Evolutionary conservation across 2,329 filamentous ascomycete species (phyloP).

Genomic region (Neopestalotiopsis sp.): DNA sequence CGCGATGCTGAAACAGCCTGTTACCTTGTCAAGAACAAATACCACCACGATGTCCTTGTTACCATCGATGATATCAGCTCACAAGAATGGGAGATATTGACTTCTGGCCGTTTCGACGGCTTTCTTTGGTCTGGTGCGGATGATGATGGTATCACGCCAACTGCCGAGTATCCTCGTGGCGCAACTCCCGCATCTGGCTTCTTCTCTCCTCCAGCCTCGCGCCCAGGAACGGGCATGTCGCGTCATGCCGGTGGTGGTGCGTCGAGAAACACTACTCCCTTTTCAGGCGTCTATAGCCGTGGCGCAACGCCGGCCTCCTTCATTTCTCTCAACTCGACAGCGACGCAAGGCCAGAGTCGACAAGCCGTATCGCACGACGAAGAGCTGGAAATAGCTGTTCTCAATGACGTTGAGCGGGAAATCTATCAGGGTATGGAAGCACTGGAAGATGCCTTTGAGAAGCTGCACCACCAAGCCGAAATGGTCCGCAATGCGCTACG

Average conservation of each 20-base stretch:
- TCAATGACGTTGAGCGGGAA: slow-evolving; percentile 90
- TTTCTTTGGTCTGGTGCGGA: slow-evolving; percentile 95
- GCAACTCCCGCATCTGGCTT: slow-evolving; percentile 59
- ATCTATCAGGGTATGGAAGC: slow-evolving; percentile 95
- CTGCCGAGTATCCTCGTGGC: slow-evolving; percentile 51
- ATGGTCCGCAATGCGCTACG: slow-evolving; percentile 78
- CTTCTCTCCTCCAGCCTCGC: slow-evolving; percentile 46
- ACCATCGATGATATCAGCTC: slow-evolving; percentile 87
- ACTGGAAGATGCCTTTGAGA: slow-evolving; percentile 92
- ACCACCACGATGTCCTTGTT: slow-evolving; percentile 83
- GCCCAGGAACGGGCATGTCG: slow-evolving; percentile 43
- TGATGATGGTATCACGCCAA: slow-evolving; percentile 48
- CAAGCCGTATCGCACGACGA: slow-evolving; percentile 86
- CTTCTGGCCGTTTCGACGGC: slow-evolving; percentile 91
- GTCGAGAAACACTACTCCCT: slow-evolving; percentile 54
- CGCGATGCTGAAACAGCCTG: slow-evolving; percentile 86
- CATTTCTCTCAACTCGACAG: slow-evolving; percentile 44
- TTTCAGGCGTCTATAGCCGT: slow-evolving; percentile 57
- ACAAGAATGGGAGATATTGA: slow-evolving; percentile 96
- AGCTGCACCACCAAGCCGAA: slow-evolving; percentile 85
- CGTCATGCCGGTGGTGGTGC: slow-evolving; percentile 46
- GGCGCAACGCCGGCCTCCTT: slow-evolving; percentile 61
- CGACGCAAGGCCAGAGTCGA: slow-evolving; percentile 46
- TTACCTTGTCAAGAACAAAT: slow-evolving; percentile 82
- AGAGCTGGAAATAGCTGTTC: slow-evolving; percentile 87